Base-by-base conservation (phyloP, 768 basidiomycete genomes). In the Boletus coccyginus region DNA sequence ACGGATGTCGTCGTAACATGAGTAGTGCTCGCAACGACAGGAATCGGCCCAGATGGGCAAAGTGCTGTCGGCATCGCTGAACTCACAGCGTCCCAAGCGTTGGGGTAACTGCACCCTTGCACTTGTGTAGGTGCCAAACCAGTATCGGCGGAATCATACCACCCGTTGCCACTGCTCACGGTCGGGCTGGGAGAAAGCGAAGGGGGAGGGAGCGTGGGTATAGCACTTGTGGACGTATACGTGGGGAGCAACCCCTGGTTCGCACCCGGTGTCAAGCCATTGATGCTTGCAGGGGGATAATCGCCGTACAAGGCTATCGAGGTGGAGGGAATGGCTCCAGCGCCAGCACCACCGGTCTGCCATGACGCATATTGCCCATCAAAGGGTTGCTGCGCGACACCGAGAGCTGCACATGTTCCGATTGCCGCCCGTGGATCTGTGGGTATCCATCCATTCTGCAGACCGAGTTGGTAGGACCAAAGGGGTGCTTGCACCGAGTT, bases 401-500 rank as follows among this genome's bases (percentile, higher is more conserved):
- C 86, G 14, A 88, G 70, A 4, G 78, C 73, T 24, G 64, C 74
- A 68, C 94, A 97, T 42, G 78, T 69, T 65, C 94, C 92, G n/a
- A 76, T 58, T 27, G 84, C 80, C 7, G 62, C 70, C 43, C 90
- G 77, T 17, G 91, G 91, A 76, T 94, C 88, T 2, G 69, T 66
- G 8, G 92, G 90, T 39, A 92, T 83, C 85, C 88, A 92, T 31
- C 91, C 92, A 51, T 88, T 77, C 56, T 81, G 74, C 46, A 93
- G 81, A 10, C 83, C 79, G 66, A 87, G 82, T 64, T 82, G 72
- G 73, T 89, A 90, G 19, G 84, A 84, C 88, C 88, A 90, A 60
- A 85, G 73, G 1, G 86, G 85, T 9, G 80, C 67, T 57, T 79
- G 71, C 7, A 83, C 77, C 5, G 62, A 75, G 46, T 78, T 79